Evolutionary conservation across 2,329 filamentous ascomycete species (phyloP).

Genomic region (Fusarium sp.): DNA sequence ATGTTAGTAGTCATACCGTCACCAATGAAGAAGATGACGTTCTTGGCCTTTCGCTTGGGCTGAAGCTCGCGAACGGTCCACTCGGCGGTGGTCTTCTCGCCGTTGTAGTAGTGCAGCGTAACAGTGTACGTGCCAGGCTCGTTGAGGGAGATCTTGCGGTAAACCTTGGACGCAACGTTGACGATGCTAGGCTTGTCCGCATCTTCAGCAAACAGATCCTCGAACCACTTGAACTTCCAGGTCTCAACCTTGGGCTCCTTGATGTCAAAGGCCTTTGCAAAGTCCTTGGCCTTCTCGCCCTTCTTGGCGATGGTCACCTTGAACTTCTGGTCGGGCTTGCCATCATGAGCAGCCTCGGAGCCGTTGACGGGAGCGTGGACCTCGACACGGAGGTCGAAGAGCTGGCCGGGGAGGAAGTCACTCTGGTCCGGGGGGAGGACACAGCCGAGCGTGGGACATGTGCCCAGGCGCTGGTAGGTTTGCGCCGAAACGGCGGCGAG

Average conservation of each 20-base stretch:
- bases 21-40: conserved; percentile 87
- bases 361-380: conserved; percentile 86
- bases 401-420: conserved; percentile 86
- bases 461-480: conserved; percentile 71
- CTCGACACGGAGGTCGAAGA: conserved; percentile 86
- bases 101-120: conserved; percentile 80
- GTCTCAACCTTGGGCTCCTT: conserved; percentile 79
- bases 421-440: conserved; percentile 73
- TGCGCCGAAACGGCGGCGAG: conserved; percentile 62
- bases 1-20: conserved; percentile 81
- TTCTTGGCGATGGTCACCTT: conserved; percentile 79
- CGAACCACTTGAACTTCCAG: conserved; percentile 88
- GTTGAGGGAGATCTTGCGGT: conserved; percentile 79
- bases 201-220: conserved; percentile 84
- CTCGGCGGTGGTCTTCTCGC: conserved; percentile 76
- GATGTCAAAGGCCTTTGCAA: conserved; percentile 76
- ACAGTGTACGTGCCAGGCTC: conserved; percentile 85
- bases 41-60: conserved; percentile 81
- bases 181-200: conserved; percentile 77
- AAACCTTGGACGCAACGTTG: conserved; percentile 83
- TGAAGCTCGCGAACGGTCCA: conserved; percentile 82
- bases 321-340: conserved; percentile 79
- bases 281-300: conserved; percentile 64
- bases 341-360: conserved; percentile 78
- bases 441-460: conserved; percentile 70